These are phyloP conservation scores for Ceratocystiopsis brevicomis DNA, from an alignment of 2,329 filamentous ascomycete genomes.

Conservation along the genomic window DNA sequence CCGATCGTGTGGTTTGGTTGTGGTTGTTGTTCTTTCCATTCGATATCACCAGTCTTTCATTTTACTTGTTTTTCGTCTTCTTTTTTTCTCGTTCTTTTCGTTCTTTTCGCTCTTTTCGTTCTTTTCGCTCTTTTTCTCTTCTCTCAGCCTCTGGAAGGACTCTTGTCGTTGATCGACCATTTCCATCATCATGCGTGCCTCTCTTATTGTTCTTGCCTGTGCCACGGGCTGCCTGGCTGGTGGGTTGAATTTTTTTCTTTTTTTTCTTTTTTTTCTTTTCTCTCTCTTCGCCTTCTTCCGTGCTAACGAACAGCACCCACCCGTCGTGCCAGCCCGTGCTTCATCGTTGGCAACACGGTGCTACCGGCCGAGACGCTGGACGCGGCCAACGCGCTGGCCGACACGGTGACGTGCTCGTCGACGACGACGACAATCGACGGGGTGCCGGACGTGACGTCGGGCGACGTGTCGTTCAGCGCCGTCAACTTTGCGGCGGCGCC, in stretches of 20 bases:
- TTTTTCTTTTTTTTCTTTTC: neutral
- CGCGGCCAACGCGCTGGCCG: conserved; percentile 22
- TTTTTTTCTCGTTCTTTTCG: neutral
- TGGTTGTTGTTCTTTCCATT: too few species aligned
- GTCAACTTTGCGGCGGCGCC: conserved; percentile 36
- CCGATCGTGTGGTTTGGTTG: too few species aligned
- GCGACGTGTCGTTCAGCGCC: conserved; percentile 28
- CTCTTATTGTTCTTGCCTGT: conserved; percentile 4
- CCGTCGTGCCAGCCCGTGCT: conserved; percentile 20
- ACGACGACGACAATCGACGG: conserved; percentile 27
- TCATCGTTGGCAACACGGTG: conserved; percentile 29
- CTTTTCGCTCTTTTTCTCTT: neutral
- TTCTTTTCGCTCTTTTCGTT: neutral
- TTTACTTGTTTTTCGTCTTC: neutral
- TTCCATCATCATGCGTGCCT: conserved; percentile 7
- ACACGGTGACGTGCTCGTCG: conserved; percentile 29
- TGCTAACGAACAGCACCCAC: neutral
- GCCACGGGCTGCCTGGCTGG: conserved; percentile 6
- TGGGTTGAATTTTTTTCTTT: neutral
- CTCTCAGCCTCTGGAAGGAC: conserved; percentile 2
- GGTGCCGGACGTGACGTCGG: conserved; percentile 38
- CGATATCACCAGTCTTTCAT: too few species aligned
- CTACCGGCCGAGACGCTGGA: conserved; percentile 32
- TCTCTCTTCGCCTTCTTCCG: neutral
- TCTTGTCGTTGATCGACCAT: conserved; percentile 6